Evolutionary conservation across 1,284 basidiomycete species (phyloP), one percentile per base, ranked within the genome.

Genomic region (Trametes polyzona): DNA sequence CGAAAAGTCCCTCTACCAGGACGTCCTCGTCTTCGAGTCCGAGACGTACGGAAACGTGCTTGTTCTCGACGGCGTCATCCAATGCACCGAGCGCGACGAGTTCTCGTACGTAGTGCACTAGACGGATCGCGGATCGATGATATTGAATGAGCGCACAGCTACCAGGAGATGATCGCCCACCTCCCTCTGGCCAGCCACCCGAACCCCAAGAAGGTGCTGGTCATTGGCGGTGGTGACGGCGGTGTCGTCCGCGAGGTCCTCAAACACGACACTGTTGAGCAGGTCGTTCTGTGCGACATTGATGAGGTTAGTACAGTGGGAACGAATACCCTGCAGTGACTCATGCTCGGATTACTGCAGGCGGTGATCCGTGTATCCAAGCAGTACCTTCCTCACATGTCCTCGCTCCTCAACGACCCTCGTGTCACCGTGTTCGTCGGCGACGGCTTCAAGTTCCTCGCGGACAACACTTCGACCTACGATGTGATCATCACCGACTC

Each of bases 151-250:
- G 19, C 39, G 36, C 8, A 21, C 66, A 95, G 93, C n/a, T 98
- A 98, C 77, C 97, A 99, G 74, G 96, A 99, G 79, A 98, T 99
- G 96, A 99, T 99, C 69, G 86, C 96, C 17, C 96, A 98, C 77
- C 79, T 99, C 47, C 96, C 96, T 35, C 83, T 99, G 64, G 90
- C 93, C 23, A 95, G 91, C 62, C 96, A 99, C 76, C 96, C 97
- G 27, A 93, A 98, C 81, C 97, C 96, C 1, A 91, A 94, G 78
- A 89, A 92, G 68, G 96, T 98, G 21, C 87, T 99, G 35, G 95
- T 99, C 55, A 96, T 99, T 61, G 96, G 96, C 57, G 96, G 96
- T 57, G 96, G 96, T 43, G 95, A 96, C 71, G 95, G 95, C 52
- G 95, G 95, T 69, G 96, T 99, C 63, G 93, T 99, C 44, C 90